phyloP scores from a whole-genome alignment of 2,329 filamentous ascomycete species.

The Tolypocladium cylindrosporum region DNA sequence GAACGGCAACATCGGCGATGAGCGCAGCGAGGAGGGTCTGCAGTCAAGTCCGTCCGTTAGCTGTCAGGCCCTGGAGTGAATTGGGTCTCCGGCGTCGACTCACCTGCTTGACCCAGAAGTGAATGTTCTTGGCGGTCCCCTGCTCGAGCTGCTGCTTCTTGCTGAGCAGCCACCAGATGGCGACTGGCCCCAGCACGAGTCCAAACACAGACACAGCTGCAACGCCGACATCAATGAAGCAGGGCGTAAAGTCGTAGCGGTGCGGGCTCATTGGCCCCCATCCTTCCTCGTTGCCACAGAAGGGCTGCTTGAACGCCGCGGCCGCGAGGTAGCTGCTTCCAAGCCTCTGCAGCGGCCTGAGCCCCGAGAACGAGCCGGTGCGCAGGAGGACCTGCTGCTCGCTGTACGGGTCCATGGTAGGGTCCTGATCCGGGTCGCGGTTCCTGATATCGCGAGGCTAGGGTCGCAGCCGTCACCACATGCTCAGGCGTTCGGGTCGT shows the following conservation, averaged over 20 bases:
- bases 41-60: not conserved
- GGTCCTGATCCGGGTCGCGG: not conserved
- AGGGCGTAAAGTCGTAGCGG: slow-evolving; percentile 92
- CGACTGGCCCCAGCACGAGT: slow-evolving; percentile 63
- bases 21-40: slow-evolving; percentile 55
- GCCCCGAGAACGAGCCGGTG: slow-evolving; percentile 53
- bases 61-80: not conserved
- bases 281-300: slow-evolving; percentile 84
- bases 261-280: slow-evolving; percentile 88
- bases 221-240: slow-evolving; percentile 91
- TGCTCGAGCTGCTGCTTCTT: slow-evolving; percentile 48
- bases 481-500: slow-evolving; percentile 10
- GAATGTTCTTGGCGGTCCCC: slow-evolving; percentile 71
- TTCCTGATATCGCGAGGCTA: slow-evolving; percentile 9
- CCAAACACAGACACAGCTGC: slow-evolving; percentile 70
- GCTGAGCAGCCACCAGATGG: slow-evolving; percentile 69
- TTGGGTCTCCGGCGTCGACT: not conserved
- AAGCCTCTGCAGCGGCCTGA: slow-evolving; percentile 38
- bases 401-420: slow-evolving; percentile 19
- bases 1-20: slow-evolving; percentile 56
- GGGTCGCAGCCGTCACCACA: slow-evolving; percentile 5
- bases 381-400: slow-evolving; percentile 39
- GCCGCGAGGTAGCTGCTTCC: slow-evolving; percentile 51
- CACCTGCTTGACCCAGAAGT: slow-evolving; percentile 90
- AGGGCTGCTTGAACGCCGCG: slow-evolving; percentile 47